Conservation (phyloP, 257 asterid species). For the Gentiana macrophylla region DNA sequence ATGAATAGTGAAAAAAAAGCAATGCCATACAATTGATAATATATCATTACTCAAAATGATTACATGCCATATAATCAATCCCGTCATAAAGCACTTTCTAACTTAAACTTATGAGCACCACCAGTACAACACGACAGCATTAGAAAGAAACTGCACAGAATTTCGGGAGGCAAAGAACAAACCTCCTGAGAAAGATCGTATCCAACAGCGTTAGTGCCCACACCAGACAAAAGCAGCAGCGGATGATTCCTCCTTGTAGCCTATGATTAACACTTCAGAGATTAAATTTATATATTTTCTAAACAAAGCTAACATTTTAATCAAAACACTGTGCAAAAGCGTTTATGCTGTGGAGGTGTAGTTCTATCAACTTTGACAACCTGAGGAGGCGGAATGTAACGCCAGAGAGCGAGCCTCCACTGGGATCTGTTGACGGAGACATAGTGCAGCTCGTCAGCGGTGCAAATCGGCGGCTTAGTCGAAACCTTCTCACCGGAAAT, state of each 20-base stretch:
- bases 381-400: constrained; percentile 76
- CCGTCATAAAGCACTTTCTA: no score
- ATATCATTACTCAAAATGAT: no score
- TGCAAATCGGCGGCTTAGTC: constrained; percentile 64
- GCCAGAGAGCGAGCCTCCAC: constrained; percentile 96
- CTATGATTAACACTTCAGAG: constrained; percentile 18
- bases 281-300: no score
- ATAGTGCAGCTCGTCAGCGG: constrained; percentile 94
- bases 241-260: constrained; percentile 88
- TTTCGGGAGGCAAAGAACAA: constrained; percentile 11
- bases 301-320: not conserved
- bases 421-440: constrained; percentile 55
- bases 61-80: no score
- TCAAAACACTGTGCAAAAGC: no score
- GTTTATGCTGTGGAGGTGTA: not conserved
- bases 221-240: constrained; percentile 81
- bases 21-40: no score
- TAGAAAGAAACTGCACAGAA: not conserved
- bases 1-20: no score
- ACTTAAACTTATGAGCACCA: no score
- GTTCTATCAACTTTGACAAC: constrained; percentile 14
- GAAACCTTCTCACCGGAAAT: constrained; percentile 27
- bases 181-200: constrained; percentile 96
- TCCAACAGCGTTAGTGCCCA: constrained; percentile 96
- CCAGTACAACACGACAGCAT: no score